Evolutionary conservation across 169 alveolate species (phyloP), one percentile per base, ranked within the genome.

Genomic region (Cryptosporidium meleagridis): DNA sequence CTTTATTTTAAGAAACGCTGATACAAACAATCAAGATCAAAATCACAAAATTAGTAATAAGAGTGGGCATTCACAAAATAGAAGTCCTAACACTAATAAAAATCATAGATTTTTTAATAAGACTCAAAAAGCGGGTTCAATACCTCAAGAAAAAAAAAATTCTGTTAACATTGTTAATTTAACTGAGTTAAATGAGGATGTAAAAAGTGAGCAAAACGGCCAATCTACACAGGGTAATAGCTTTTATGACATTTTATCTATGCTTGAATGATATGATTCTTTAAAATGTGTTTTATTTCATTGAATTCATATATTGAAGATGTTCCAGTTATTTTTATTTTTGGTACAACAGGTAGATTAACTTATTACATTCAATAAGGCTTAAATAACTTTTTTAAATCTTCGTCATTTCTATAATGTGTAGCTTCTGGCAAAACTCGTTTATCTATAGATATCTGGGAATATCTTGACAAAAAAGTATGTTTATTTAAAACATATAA

Each of bases 391-490:
- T 29, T 73, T 35, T 55, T 12, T 26, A 3, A 44, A 70, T 70
- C 16, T 59, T 58, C 2, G 18, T 53, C 31, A 31, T 73, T 18
- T 33, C 21, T 33, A 31, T 53, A n/a, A 53, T 9, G 35, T 80
- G 7, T 65, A 80, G 89, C 89, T 80, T 80, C 89, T 6, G 89
- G 89, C 14, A 80, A 80, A 80, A 80, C 80, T 39, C 72, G 75
- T 29, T 37, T 80, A 14, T 80, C 89, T 10, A n/a, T 80, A 21
- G 68, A 80, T n/a, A 67, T 80, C n/a, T 80, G 80, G 89, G 45
- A 51, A 18, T 45, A 80, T 62, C 65, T 80, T n/a, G 48, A 62
- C n/a, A 58, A 53, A 14, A 80, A 61, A 37, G 89, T 80, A 80
- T 26, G 89, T 65, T 80, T 41, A 61, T 61, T 80, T 7, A 14